Percentiles rank a stretch among this genome's conserved stretches.
phyloP scores from a whole-genome alignment of 140 eudicot species.

The Erigeron philadelphicus region DNA sequence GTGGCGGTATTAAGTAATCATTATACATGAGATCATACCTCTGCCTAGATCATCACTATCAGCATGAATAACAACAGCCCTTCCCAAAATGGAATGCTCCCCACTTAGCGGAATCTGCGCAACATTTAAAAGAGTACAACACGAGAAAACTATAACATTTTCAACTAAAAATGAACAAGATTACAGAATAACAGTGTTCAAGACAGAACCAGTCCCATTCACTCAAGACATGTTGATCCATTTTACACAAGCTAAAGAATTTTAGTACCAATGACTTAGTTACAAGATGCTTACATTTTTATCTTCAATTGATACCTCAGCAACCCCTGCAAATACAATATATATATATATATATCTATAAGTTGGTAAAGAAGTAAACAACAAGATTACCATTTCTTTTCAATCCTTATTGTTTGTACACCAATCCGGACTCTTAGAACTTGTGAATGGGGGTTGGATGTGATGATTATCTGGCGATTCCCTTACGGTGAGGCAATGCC shows the following conservation, averaged over 20 bases:
- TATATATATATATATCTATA: too few relatives aligned
- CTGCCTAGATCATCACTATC: constrained; percentile 81
- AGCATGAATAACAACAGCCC: constrained; percentile 88
- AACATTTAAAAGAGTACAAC: constrained; percentile 12
- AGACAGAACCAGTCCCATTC: constrained; percentile 12
- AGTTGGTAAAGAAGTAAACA: not conserved
- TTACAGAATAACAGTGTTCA: not conserved
- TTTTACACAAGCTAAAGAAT: not conserved
- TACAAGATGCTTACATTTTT: constrained; percentile 41
- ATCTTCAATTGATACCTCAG: constrained; percentile 76
- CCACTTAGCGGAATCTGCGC: constrained; percentile 67
- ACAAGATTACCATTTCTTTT: not conserved
- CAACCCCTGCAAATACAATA: constrained; percentile 52
- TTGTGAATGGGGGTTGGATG: too few relatives aligned
- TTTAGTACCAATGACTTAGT: not conserved
- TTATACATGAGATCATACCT: constrained; percentile 34
- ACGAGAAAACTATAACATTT: not conserved
- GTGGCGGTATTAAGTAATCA: not conserved
- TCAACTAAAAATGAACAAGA: not conserved
- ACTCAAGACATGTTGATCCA: not conserved
- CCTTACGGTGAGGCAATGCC: too few relatives aligned
- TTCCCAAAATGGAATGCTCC: constrained; percentile 63
- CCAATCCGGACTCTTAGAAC: too few relatives aligned
- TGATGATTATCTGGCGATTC: too few relatives aligned
- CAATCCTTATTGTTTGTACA: too few relatives aligned